These are phyloP conservation scores for Noccaea caerulescens DNA, from an alignment of 345 rosid genomes.

Conservation along the genomic window DNA sequence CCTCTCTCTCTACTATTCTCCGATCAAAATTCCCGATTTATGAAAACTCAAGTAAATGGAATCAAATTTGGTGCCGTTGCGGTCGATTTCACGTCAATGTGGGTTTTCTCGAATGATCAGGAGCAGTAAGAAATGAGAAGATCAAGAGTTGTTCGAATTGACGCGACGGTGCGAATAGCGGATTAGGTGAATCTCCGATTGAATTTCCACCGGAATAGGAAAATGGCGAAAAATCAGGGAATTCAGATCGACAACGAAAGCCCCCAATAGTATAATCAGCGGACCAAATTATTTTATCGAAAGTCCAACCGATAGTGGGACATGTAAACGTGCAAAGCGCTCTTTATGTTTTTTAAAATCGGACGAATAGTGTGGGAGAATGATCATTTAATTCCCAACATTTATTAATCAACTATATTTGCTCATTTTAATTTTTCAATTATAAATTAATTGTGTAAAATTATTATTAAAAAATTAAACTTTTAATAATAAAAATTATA, in stretches of 20 bases:
- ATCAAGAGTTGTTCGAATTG: neutral
- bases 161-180: neutral
- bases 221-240: constrained; percentile 21
- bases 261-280: neutral
- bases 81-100: neutral
- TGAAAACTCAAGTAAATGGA: too few relatives aligned
- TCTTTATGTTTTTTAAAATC: neutral
- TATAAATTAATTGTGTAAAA: too few relatives aligned
- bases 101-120: neutral
- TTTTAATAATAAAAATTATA: too few relatives aligned
- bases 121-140: neutral
- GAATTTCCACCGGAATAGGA: neutral
- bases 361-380: too few relatives aligned
- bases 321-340: constrained; percentile 24
- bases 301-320: constrained; percentile 17
- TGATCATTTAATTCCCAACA: too few relatives aligned
- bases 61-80: too few relatives aligned
- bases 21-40: too few relatives aligned
- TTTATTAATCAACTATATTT: too few relatives aligned
- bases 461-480: too few relatives aligned
- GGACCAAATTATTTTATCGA: constrained; percentile 13
- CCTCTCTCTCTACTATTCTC: neutral
- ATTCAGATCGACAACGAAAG: constrained; percentile 25
- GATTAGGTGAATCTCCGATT: constrained; percentile 27
- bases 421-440: too few relatives aligned